Evolutionary conservation across 768 basidiomycete genomes (phyloP), one percentile per base, ranked within the genome.

Genomic region (Pleurotus salmoneostramineus): DNA sequence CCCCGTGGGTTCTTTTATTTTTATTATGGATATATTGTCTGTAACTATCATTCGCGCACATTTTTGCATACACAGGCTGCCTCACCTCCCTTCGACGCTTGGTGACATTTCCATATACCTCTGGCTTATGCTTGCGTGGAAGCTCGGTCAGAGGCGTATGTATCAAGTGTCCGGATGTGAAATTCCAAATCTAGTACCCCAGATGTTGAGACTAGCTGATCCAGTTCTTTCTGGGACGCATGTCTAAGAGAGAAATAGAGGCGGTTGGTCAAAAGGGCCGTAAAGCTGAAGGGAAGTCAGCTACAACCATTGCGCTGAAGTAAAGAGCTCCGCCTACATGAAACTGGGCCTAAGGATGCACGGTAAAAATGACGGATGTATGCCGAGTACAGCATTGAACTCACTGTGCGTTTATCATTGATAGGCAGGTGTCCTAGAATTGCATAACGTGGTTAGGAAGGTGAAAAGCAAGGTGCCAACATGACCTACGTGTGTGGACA

Each of bases 191-290:
- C 10, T 8, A n/a, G 37, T 10, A 40, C 37, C 37, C 10, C 10
- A 10, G 37, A n/a, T 40, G 37, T n/a, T 40, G 37, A n/a, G 37
- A n/a, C 37, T 40, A 40, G 37, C 37, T n/a, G 37, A 40, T 40
- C 37, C 8, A 40, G 37, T 40, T 10, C 37, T 40, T 40, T n/a
- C n/a, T 27, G 21, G 21, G 21, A 27, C 3, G 72, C 59, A 80
- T 78, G 34, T 5, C 10, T 34, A 2, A 51, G 32, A 10, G 50
- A 51, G 14, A 51, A 37, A 37, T 51, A 17, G 11, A 51, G 35
- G 31, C 50, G 50, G 27, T 32, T 51, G 50, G 35, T 51, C 50
- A 51, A n/a, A 10, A 51, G n/a, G 21, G 50, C 50, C 14, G 50
- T 51, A 32, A 51, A 51, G 15, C 50, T 51, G 50, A 8, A 51